Evolutionary conservation across 1,284 basidiomycete genomes (phyloP).

Genomic region (Apiotrichum akiyoshidainum): DNA sequence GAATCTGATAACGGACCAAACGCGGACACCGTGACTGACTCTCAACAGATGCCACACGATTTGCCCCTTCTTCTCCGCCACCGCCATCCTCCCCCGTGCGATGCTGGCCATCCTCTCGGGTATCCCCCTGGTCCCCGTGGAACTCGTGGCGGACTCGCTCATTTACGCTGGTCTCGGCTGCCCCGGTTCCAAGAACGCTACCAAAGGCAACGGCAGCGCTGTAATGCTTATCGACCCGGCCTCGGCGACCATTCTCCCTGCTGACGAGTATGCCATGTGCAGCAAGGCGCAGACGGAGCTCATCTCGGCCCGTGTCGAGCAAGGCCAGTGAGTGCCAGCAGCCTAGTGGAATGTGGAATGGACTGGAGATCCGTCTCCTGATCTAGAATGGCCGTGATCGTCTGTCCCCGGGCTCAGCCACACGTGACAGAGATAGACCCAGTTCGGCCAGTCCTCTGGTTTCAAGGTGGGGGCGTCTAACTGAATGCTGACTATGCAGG

Average conservation of each 20-base stretch:
- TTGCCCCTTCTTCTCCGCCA: slow-evolving; percentile 28
- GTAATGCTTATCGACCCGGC: slow-evolving; percentile 16
- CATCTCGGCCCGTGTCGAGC: not conserved
- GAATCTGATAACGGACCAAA: not conserved
- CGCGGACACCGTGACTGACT: too few species aligned
- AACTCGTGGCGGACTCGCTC: slow-evolving; percentile 9
- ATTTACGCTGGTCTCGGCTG: slow-evolving; percentile 6
- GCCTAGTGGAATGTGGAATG: too few species aligned
- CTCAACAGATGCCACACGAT: slow-evolving; percentile 24
- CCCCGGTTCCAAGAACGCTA: not conserved
- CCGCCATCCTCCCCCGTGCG: slow-evolving; percentile 4
- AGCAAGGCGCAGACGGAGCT: not conserved
- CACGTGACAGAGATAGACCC: too few species aligned
- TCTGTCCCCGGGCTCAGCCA: too few species aligned
- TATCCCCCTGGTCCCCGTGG: slow-evolving; percentile 14
- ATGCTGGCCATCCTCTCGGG: slow-evolving; percentile 13
- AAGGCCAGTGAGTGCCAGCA: slow-evolving; percentile 4
- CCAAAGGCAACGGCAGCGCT: slow-evolving; percentile 5
- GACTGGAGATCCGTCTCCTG: too few species aligned
- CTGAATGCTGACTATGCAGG: not conserved
- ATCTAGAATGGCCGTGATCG: too few species aligned
- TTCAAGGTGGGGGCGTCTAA: not conserved
- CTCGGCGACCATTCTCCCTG: slow-evolving; percentile 2
- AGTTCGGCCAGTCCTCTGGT: too few species aligned
- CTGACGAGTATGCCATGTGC: slow-evolving; percentile 14